Base-by-base conservation (phyloP, 2,329 filamentous ascomycete species). In the Pseudopithomyces chartarum region DNA sequence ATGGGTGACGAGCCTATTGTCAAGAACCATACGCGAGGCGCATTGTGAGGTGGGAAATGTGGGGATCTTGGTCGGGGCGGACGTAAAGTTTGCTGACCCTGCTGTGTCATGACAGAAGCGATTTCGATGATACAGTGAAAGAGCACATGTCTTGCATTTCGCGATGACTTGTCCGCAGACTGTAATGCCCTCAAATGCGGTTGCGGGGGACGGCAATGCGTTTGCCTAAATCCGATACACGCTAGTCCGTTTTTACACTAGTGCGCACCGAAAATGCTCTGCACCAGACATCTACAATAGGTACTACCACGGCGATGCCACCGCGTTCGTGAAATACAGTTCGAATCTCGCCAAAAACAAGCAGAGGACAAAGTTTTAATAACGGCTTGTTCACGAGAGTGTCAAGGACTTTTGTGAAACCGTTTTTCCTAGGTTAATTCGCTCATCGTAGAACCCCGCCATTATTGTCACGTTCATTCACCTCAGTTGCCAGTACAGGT, bases 1-100 rank as follows among this genome's bases (percentile, higher is more conserved):
- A 97, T 85, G 12, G 94, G 92, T 34, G 92, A 94, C 58, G 94
- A 85, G 33, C 91, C 91, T 57, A 91, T 89, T 11, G 93, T 97
- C 63, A 99, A 81, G 71, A 99, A 88, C 95, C 95, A 98, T 69
- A 94, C 91, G 69, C 94, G 89, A 49, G 93, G 92, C 48, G 82
- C 82, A 70, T 83, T 82, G 74, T 87, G 85, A 29, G 81, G 78
- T 40, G 86, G 86, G 64, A 87, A 87, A 58, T 84, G 84, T 42
- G 80, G 79, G 8, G 74, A 76, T 33, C 65, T 69, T 19, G 74
- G 71, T 32, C 74, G 71, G 38, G 68, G 61, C 29, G 72, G 70
- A 57, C 72, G 70, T 5, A 69, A 65, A 19, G 70, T 64, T 19
- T 56, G 58, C 56, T 38, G 42, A 17, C 48, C 38, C 49, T 64